Conservation (phyloP, 257 asterid genomes). For the Knoxia roxburghii region DNA sequence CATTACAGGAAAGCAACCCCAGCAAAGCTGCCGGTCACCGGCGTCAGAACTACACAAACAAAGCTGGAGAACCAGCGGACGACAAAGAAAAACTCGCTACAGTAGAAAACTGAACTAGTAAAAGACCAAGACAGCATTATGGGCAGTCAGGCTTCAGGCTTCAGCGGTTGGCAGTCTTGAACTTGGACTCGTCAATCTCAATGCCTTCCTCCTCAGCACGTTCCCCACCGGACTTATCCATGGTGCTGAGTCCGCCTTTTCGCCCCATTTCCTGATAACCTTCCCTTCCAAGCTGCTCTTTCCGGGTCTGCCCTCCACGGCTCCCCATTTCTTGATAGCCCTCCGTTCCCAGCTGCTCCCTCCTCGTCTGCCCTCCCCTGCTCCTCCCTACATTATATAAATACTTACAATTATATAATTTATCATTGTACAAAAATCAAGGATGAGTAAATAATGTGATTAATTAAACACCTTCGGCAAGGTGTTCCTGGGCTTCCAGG, state of each 20-base stretch:
- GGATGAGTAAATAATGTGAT: no score
- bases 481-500: slow-evolving; percentile 71
- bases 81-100: no score
- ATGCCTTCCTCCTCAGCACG: slow-evolving; percentile 44
- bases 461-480: slow-evolving; percentile 45
- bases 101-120: no score
- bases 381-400: slow-evolving; percentile 38
- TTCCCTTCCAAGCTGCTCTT: slow-evolving; percentile 49
- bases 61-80: no score
- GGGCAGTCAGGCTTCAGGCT: background rate
- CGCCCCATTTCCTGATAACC: slow-evolving; percentile 66
- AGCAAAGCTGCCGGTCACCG: no score
- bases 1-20: no score
- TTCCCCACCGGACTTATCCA: slow-evolving; percentile 41
- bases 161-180: slow-evolving; percentile 16
- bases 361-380: slow-evolving; percentile 66
- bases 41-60: no score
- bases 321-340: slow-evolving; percentile 71
- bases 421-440: no score
- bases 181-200: slow-evolving; percentile 43
- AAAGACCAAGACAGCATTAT: no score
- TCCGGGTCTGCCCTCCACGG: slow-evolving; percentile 61
- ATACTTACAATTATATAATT: no score
- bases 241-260: slow-evolving; percentile 51
- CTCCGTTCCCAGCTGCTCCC: slow-evolving; percentile 60